Conservation (phyloP, 441 rosid genomes). For the Euphorbia schlechtendalii region DNA sequence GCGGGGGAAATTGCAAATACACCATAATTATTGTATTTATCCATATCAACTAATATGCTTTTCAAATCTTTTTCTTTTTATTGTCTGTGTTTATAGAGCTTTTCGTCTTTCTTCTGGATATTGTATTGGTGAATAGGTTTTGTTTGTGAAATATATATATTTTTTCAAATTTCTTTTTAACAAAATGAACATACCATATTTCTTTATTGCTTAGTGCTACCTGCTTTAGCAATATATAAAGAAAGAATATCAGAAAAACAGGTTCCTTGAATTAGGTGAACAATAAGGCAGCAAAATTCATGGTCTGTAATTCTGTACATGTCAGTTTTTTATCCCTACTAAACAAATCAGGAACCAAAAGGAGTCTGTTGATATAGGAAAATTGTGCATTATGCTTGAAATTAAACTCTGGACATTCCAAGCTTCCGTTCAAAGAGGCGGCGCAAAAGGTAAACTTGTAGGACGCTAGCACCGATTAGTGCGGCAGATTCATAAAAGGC, state of each 20-base stretch:
- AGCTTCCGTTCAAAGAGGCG: constrained; percentile 41
- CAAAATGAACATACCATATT: neutral
- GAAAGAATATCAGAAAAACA: too few relatives aligned
- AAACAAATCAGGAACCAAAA: neutral
- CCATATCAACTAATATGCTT: constrained; percentile 32
- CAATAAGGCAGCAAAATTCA: neutral
- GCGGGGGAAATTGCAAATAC: constrained; percentile 26
- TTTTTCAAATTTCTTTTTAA: constrained; percentile 5
- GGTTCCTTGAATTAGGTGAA: too few relatives aligned
- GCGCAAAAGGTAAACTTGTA: constrained; percentile 63
- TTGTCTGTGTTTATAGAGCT: constrained; percentile 31
- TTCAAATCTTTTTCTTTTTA: constrained; percentile 16
- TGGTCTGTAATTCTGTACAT: constrained; percentile 15
- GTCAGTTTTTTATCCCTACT: constrained; percentile 10
- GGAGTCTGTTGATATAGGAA: constrained; percentile 12
- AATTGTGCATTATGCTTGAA: neutral
- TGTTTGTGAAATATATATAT: constrained; percentile 21
- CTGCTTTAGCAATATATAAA: too few relatives aligned
- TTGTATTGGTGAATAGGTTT: constrained; percentile 29
- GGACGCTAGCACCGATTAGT: constrained; percentile 43
- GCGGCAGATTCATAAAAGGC: constrained; percentile 60
- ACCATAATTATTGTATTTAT: constrained; percentile 48
- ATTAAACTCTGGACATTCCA: constrained; percentile 57
- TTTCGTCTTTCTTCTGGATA: too few relatives aligned
- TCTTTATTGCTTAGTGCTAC: too few relatives aligned